These are phyloP conservation scores for Pulveroboletus sp. DNA, from an alignment of 768 basidiomycete species.

Conservation along the genomic window DNA sequence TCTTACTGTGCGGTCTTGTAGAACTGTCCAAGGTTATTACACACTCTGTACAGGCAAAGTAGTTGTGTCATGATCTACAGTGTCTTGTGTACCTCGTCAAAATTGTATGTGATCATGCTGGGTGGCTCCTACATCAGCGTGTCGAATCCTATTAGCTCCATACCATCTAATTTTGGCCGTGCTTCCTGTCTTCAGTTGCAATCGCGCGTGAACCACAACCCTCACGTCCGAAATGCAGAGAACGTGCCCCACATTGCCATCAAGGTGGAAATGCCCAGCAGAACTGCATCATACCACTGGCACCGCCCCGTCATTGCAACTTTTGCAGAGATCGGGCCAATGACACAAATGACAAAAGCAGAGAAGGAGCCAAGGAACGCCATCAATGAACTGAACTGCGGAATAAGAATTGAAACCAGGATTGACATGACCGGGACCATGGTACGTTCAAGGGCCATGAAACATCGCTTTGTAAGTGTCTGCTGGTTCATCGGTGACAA, in stretches of 20 bases:
- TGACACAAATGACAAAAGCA: conserved; percentile 69
- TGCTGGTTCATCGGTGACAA: conserved; percentile 7
- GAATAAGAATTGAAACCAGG: conserved; percentile 65
- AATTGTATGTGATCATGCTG: not conserved
- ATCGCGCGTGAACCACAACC: not conserved
- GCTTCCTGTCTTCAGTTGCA: not conserved
- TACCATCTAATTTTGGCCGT: not conserved
- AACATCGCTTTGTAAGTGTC: conserved; percentile 31
- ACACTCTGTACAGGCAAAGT: conserved; percentile 58
- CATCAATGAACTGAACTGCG: conserved; percentile 80
- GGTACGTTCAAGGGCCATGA: conserved; percentile 53
- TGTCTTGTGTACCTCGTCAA: conserved; percentile 5
- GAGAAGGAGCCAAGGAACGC: conserved; percentile 90
- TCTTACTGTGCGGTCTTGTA: conserved; percentile 25
- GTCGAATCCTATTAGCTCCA: not conserved
- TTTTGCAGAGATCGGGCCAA: conserved; percentile 73
- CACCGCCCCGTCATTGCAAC: conserved; percentile 50
- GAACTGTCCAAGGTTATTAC: conserved; percentile 74
- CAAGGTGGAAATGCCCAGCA: conserved; percentile 47
- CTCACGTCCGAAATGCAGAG: conserved; percentile 49
- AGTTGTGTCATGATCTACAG: conserved; percentile 4
- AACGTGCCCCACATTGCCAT: conserved; percentile 80
- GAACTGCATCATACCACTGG: conserved; percentile 45
- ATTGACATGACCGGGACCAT: conserved; percentile 57
- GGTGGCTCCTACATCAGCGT: not conserved